Base-by-base conservation (phyloP, 1,284 basidiomycete species). In the Abortiporus biennis region DNA sequence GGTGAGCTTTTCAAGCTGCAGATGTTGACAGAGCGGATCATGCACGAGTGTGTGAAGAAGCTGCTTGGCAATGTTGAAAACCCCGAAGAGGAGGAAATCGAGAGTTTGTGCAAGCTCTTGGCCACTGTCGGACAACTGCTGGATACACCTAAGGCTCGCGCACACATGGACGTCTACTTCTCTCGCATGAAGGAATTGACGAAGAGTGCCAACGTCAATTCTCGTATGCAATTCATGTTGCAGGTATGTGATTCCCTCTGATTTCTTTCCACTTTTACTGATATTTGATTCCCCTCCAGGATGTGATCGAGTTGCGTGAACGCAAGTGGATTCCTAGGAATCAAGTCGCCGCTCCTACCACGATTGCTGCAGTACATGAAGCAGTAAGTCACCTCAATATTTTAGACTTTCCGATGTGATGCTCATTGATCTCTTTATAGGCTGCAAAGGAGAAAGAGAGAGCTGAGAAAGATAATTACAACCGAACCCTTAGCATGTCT, bases 21-120 rank as follows among this genome's bases (percentile, higher is more conserved):
- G 64, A 95, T 96, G 90, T 71, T 96, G 42, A 92, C 89, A 35
- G 89, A 92, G 65, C 80, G 88, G 52, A 94, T 95, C 66, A 97
- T 99, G 85, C 88, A 93, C 66, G 84, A 92, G 59, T 98, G 94
- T 71, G 84, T 98, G 61, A 90, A 93, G 76, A 92, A 93, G 66
- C 77, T 98, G 5, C 74, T 98, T 20, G 79, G 84, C 49, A 96
- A 97, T 59, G 86, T 94, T 45, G 84, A 91, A 47, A 89, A 91
- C 57, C 94, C 94, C 0, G 92, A 97, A 60, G 95, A 98, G 66
- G 95, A 97, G 67, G 93, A 98, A 60, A 89, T 98, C 53, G 95
- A 98, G 72, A 92, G 86, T 37, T 77, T 97, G 49, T 96, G 92
- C 75, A 92, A 93, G 65, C 76, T 98, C 42, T 67, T 98, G 47